Conservation (phyloP, 2,329 filamentous ascomycete genomes). For the Penicillium sp. region DNA sequence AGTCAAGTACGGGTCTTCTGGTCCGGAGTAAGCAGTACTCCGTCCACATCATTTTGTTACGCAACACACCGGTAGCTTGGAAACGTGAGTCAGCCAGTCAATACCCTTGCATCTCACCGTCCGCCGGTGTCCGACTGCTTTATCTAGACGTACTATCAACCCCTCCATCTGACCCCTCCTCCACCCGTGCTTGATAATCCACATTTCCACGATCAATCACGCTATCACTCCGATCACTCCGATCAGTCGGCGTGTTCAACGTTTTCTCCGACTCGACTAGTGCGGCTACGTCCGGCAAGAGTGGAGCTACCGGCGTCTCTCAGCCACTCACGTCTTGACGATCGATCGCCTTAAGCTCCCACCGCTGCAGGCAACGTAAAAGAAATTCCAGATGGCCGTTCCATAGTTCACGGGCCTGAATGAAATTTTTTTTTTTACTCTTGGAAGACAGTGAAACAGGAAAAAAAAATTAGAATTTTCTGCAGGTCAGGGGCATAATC, state of each 20-base stretch:
- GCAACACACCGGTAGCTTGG: not conserved
- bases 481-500: not conserved
- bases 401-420: constrained; percentile 13
- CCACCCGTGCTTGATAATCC: constrained; percentile 6
- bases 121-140: constrained; percentile 4
- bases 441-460: not conserved
- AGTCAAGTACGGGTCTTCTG: not conserved
- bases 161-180: not conserved
- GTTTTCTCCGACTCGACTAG: constrained; percentile 23
- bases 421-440: constrained; percentile 18
- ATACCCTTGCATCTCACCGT: not conserved
- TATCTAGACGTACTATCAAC: not conserved
- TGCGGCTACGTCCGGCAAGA: constrained; percentile 17
- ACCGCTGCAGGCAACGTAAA: constrained; percentile 34
- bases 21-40: not conserved
- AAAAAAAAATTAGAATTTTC: constrained; percentile 3
- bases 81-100: not conserved
- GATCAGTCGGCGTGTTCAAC: constrained; percentile 21
- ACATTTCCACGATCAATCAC: not conserved
- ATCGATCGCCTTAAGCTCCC: constrained; percentile 27
- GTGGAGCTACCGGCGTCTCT: constrained; percentile 23
- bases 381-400: constrained; percentile 25
- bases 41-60: not conserved
- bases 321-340: constrained; percentile 22
- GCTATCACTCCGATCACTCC: constrained; percentile 25